Conservation (phyloP, 768 basidiomycete species). For the Jaapia argillacea region DNA sequence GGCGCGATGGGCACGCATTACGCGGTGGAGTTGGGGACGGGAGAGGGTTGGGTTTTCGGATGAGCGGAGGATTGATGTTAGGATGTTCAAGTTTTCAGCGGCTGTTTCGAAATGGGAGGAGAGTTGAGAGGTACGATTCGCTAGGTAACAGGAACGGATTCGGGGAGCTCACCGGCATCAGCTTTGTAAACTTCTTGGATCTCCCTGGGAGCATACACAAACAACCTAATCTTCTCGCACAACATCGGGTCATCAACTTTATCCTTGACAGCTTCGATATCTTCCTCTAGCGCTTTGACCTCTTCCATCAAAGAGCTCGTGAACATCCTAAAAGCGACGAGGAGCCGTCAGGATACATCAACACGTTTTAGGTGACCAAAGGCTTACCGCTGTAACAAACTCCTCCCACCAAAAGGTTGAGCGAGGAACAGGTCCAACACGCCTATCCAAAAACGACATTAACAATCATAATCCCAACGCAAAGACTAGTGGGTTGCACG, state of each 20-base stretch:
- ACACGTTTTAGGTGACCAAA: not conserved
- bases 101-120: conserved; percentile 27
- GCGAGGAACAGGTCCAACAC: conserved; percentile 94
- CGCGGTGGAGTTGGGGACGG: conserved; percentile 70
- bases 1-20: conserved; percentile 68
- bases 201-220: conserved; percentile 80
- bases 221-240: conserved; percentile 81
- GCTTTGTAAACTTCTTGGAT: conserved; percentile 75
- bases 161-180: conserved; percentile 61
- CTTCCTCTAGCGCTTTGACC: conserved; percentile 72
- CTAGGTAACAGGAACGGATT: too few relatives aligned
- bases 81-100: conserved; percentile 60
- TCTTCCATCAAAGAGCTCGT: conserved; percentile 88
- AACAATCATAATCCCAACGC: not conserved
- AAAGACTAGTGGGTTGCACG: conserved; percentile 1
- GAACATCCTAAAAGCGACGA: conserved; percentile 64
- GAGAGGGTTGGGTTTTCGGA: conserved; percentile 66
- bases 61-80: conserved; percentile 74
- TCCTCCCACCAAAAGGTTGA: conserved; percentile 90
- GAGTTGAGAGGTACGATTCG: not conserved
- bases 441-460: conserved; percentile 19
- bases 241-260: conserved; percentile 85
- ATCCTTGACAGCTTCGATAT: conserved; percentile 78
- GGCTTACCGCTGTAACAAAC: conserved; percentile 75
- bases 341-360: not conserved